Percentiles rank a stretch among this genome's conserved stretches.
phyloP scores from a whole-genome alignment of 805 yeast species.

The Yarrowia deformans region DNA sequence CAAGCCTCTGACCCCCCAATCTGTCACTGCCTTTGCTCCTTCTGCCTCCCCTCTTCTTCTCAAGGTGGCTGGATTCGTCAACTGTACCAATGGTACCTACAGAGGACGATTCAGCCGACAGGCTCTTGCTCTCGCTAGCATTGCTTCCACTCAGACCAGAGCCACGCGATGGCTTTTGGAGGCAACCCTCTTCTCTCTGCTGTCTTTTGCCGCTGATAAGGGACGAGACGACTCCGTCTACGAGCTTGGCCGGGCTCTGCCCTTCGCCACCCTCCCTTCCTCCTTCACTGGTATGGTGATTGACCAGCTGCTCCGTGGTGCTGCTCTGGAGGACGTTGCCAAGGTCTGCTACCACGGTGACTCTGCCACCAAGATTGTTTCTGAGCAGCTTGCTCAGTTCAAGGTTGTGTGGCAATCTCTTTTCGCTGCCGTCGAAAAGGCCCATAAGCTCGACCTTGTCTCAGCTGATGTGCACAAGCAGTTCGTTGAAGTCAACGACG shows the following conservation, averaged over 20 bases:
- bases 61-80: slow-evolving; percentile 54
- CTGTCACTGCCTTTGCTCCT: slow-evolving; percentile 54
- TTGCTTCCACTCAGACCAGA: slow-evolving; percentile 60
- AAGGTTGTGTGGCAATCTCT: slow-evolving; percentile 40
- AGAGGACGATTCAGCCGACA: slow-evolving; percentile 75
- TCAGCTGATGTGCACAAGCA: slow-evolving; percentile 47
- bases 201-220: slow-evolving; percentile 58
- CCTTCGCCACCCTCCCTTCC: slow-evolving; percentile 69
- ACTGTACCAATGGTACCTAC: slow-evolving; percentile 48
- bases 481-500: slow-evolving; percentile 42
- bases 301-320: slow-evolving; percentile 37
- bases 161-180: slow-evolving; percentile 64
- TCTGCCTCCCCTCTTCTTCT: slow-evolving; percentile 58
- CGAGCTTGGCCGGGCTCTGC: slow-evolving; percentile 67
- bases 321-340: slow-evolving; percentile 23
- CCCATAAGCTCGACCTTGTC: slow-evolving; percentile 52
- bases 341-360: slow-evolving; percentile 30
- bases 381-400: slow-evolving; percentile 26
- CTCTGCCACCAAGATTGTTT: slow-evolving; percentile 8
- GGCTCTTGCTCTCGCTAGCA: slow-evolving; percentile 70
- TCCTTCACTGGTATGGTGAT: slow-evolving; percentile 55
- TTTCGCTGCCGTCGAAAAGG: slow-evolving; percentile 49
- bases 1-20: slow-evolving; percentile 50
- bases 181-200: slow-evolving; percentile 58
- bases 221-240: slow-evolving; percentile 58